phyloP scores from a whole-genome alignment of 257 asterid species.

The Lantana camara region DNA sequence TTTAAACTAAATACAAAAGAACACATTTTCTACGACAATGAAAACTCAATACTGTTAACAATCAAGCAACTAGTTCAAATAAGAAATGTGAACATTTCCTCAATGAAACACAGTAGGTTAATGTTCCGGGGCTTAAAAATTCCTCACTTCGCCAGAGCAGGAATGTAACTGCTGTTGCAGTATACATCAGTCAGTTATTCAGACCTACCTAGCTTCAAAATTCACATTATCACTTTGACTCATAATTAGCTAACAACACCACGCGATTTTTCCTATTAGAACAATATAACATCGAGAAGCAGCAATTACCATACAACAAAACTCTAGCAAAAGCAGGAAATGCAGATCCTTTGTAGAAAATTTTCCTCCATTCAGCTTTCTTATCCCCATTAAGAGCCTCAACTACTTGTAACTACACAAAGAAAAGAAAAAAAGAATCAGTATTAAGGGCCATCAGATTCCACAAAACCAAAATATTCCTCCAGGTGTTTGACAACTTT shows the following conservation, averaged over 20 bases:
- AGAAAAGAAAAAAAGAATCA: background rate
- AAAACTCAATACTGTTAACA: constrained; percentile 8
- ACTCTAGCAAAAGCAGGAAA: constrained; percentile 69
- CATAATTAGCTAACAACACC: constrained; percentile 7
- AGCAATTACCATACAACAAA: constrained; percentile 60
- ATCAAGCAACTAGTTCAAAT: constrained; percentile 8
- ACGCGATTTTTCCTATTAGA: background rate
- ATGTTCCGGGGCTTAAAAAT: background rate
- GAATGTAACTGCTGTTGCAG: constrained; percentile 4
- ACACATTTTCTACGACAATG: background rate
- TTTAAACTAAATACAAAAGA: background rate
- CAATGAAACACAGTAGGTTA: background rate
- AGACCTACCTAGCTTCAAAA: constrained; percentile 8
- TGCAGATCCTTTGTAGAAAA: constrained; percentile 71
- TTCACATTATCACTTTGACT: background rate
- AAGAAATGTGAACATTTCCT: background rate
- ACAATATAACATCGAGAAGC: background rate
- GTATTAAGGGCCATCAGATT: background rate
- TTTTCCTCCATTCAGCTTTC: constrained; percentile 58
- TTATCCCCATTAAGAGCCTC: constrained; percentile 49
- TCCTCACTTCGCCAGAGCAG: constrained; percentile 12
- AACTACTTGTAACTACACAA: constrained; percentile 32
- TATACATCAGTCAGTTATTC: background rate
- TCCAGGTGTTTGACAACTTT: background rate
- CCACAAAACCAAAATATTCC: background rate